Evolutionary conservation across 352 stramenopile genomes (phyloP), one percentile per base, ranked within the genome.

Genomic region (Pythium phragmiticola): DNA sequence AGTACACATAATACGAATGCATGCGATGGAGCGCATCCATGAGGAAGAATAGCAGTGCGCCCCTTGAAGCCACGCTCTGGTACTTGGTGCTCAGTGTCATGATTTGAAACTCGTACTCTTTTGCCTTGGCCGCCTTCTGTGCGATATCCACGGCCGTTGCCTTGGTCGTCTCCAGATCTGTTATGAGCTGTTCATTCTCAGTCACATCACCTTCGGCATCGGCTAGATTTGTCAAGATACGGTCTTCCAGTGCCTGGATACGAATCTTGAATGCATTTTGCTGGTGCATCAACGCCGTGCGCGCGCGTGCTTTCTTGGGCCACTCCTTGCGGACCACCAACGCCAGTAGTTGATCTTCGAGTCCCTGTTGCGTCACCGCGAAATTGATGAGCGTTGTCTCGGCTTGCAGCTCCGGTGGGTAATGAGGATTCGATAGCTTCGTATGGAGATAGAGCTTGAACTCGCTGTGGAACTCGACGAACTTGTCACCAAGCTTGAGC

Each of bases 1-100:
- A 98, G 65, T 98, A 98, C 55, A 97, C 94, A 65, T 98, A 98
- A 73, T 98, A 98, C 53, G 91, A 84, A 65, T 98, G 92, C 55
- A 98, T 92, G 34, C 93, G 96, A 46, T 91, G 64, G 37, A 98
- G 74, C 9, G 89, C 86, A 65, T 97, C 93, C 86, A 98, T 97
- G 46, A 98, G 72, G 74, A 98, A 98, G 73, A 98, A 98, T 3
- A 98, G 76, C 63, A 98, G 67, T n/a, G 92, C 90, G 11, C 90
- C 92, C n/a, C 95, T 81, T 28, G 70, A 83, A 6, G 94, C 95
- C 17, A 98, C 95, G 1, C 82, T 78, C n/a, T 94, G 79, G 65
- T 98, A 98, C 73, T 97, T 97, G 4, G 89, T 77, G 36, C 82
- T 96, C 8, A 97, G 89, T 50, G 82, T 66, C 37, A 84, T 80